Base-by-base conservation (phyloP, 495 filamentous ascomycete genomes). In the Emericellopsis terricola region DNA sequence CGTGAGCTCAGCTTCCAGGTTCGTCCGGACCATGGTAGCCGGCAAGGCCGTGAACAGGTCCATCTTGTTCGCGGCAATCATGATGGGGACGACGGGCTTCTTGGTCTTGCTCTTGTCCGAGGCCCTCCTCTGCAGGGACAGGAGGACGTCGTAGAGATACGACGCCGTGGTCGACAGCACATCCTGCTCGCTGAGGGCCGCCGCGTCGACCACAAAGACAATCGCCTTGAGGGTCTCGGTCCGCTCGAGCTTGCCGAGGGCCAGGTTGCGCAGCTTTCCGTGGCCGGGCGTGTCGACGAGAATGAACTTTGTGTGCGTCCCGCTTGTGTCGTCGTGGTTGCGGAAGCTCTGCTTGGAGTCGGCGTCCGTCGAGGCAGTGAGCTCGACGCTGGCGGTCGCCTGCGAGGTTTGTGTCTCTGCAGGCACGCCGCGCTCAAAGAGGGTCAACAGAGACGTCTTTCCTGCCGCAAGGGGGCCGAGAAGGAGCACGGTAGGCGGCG, bases 1-100 rank as follows among this genome's bases (percentile, higher is more conserved):
- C 11, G 76, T 72, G 40, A 96, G 75, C 53, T 94, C 91, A 15
- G 62, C 60, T 51, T 96, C 87, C 8, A 97, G 57, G 31, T 66
- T 68, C 36, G 62, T 68, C 48, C 71, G 74, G 16, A 94, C 83
- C 20, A 92, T 64, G 2, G 67, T 62, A 1, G 81, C 72, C 0
- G 89, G 89, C 30, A 94, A 56, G 8, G 89, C 86, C 0, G 89
- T 96, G 51, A 97, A 97, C 9, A 96, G 59, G 52, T 97, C 89
- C 33, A 85, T 64, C 62, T 97, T 97, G 50, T 96, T 96, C 24
- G 85, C 86, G 3, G 81, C 86, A 26, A 97, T 56, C 14, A 96
- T 56, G 2, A 97, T 69, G 0, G 78, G 71, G 19, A 91, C 64
- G 4, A 3, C 7, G 0, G 72, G 69, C 37, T 74, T 75, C 28